phyloP scores from a whole-genome alignment of 2,329 filamentous ascomycete genomes.

The Stagonosporopsis vannaccii region DNA sequence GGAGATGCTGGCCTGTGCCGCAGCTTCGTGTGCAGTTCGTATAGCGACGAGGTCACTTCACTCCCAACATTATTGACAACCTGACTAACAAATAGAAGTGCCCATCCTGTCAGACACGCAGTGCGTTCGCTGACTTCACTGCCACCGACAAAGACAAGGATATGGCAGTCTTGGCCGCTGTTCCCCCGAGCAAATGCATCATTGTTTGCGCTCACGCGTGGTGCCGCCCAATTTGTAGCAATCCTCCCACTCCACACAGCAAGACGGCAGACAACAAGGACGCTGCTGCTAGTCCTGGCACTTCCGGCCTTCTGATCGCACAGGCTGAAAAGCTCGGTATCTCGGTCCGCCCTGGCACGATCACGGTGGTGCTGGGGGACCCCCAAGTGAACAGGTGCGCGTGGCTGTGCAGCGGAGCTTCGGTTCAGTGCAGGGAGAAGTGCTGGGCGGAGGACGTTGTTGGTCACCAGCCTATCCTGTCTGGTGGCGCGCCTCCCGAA shows the following conservation, averaged over 20 bases:
- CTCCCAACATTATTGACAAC: not conserved
- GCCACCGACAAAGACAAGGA: not conserved
- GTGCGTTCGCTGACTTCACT: not conserved
- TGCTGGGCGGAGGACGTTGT: not conserved
- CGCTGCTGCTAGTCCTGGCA: not conserved
- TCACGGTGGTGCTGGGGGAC: not conserved
- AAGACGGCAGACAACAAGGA: not conserved
- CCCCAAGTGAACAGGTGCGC: not conserved
- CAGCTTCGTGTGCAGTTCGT: not conserved
- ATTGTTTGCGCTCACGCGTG: slow-evolving; percentile 4
- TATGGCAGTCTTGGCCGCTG: too few relatives aligned
- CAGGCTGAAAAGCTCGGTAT: not conserved
- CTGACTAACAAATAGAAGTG: not conserved
- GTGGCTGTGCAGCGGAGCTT: slow-evolving; percentile 1
- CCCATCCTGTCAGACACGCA: not conserved
- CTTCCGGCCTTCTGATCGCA: not conserved
- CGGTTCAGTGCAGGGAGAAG: not conserved
- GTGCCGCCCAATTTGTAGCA: slow-evolving; percentile 1
- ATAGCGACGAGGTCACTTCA: not conserved
- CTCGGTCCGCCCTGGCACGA: not conserved
- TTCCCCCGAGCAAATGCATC: too few relatives aligned
- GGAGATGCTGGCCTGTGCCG: not conserved
- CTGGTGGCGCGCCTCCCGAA: not conserved
- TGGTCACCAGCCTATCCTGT: not conserved
- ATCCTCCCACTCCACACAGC: too few relatives aligned